Base-by-base conservation (phyloP, 106 monocot species). In the Phalaenopsis aphrodite region DNA sequence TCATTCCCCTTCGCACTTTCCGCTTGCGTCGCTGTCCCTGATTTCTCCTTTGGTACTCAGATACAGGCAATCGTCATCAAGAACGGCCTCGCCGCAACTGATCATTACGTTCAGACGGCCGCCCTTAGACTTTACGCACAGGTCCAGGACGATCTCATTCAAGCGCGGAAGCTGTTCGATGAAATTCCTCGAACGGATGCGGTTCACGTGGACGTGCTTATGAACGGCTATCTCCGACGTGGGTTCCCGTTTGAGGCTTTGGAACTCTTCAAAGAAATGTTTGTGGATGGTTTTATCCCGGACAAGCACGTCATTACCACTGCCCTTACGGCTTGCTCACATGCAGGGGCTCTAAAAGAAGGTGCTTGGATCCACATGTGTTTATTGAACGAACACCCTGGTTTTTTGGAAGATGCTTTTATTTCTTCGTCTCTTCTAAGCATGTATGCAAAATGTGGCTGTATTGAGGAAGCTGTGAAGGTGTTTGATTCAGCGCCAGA, bases 361-460 rank as follows among this genome's bases (percentile, higher is more conserved):
- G 93, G 93, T 12, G 43, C 67, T 3, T 83, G 85, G 86, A 83
- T 93, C n/a, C 90, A 93, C 75, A 61, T 6, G 6, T 78, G 85
- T 45, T 1, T 90, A 8, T 66, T 78, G 41, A 21, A 56, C 17
- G 76, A 48, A 24, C 42, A 55, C 37, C 45, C 73, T 2, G 30
- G 8, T 0, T 81, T 77, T n/a, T 52, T 82, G 3, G 23, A 38
- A n/a, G 87, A 87, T 57, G 72, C 79, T 8, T 80, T 81, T 48
- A 43, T 93, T 19, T 83, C 76, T 23, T 84, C 93, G n/a, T 84
- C 88, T 3, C 88, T 93, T 1, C 71, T 93, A 36, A 85, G 83
- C 65, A 90, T 93, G 90, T 93, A 93, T 55, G 78, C 90, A 3
- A 90, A 90, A 75, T 93, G 93, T 47, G 93, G 93, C 5, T 88